Base-by-base conservation (phyloP, 495 filamentous ascomycete species). In the Aspergillus biplanus region DNA sequence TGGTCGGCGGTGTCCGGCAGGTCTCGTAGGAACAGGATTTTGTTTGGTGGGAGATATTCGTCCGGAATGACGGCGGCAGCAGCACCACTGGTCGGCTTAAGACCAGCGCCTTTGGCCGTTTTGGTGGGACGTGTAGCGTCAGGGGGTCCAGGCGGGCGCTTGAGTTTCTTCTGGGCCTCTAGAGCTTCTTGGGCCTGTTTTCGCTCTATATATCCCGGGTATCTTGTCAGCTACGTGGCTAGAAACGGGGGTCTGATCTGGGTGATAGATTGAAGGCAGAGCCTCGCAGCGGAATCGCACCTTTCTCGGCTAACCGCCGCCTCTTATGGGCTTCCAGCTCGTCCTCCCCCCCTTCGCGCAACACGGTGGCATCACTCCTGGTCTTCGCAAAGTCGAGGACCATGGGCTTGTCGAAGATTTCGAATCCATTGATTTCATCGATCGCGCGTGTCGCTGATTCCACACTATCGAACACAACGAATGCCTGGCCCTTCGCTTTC, bases 31-130 rank as follows among this genome's bases (percentile, higher is more conserved):
- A 98, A 97, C n/a, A 99, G 84, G 63, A 92, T 95, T 78, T 96
- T 96, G 84, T 98, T 99, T 50, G 96, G 94, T 4, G 93, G 95
- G 0, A 98, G 86, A 72, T 96, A 98, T 77, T 99, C 95, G 84
- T 97, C 96, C 3, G 95, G 95, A 15, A 98, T 87, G 52, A 96
- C 90, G 18, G 89, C 83, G 31, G 88, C 83, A 0, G 87, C 80
- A n/a, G 86, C 82, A 16, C 86, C 82, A 62, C 85, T 83, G 7
- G 89, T 89, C 7, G 92, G 85, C 74, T 95, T 96, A 83, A 95
- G 90, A 37, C 92, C 92, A 13, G 89, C 86, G 33, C 89, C 90
- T 69, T 89, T 86, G 16, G 86, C 82, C 12, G 88, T 83, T 80
- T 96, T 97, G 67, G 85, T 76, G 5, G 90, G 88, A 32, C 91